Conservation (phyloP, 2,329 filamentous ascomycete species). For the Diaporthe capsici region DNA sequence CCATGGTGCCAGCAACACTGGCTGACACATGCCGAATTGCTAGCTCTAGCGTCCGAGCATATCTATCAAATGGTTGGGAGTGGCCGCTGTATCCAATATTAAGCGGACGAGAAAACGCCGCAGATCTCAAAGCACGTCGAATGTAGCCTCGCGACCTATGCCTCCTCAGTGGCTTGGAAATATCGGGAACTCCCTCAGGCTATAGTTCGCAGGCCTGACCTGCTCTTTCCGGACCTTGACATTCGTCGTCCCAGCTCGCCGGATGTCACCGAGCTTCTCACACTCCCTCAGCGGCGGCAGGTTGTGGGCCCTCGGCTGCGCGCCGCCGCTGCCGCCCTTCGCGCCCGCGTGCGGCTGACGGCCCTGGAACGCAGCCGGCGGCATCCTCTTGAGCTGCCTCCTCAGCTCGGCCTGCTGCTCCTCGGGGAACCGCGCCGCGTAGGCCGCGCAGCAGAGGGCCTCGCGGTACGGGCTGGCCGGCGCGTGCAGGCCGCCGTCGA, state of each 20-base stretch:
- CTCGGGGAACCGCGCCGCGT: slow-evolving; percentile 8
- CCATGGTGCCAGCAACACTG: background rate
- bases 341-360: background rate
- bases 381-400: slow-evolving; percentile 10
- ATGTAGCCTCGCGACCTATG: background rate
- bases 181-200: slow-evolving; percentile 24
- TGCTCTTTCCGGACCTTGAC: background rate
- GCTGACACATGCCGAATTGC: background rate
- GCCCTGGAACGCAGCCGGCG: background rate
- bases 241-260: background rate
- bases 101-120: background rate
- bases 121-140: background rate
- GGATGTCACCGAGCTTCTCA: background rate
- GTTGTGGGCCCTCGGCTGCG: background rate
- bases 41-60: background rate
- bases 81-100: background rate
- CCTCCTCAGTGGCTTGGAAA: background rate
- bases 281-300: slow-evolving; percentile 10
- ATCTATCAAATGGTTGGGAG: background rate
- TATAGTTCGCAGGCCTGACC: background rate
- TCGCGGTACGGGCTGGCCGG: slow-evolving; percentile 8
- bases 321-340: background rate
- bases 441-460: slow-evolving; percentile 6
- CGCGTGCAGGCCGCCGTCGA: background rate
- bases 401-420: slow-evolving; percentile 19